Base-by-base conservation (phyloP, 2,329 filamentous ascomycete species). In the Nothopassalora personata region DNA sequence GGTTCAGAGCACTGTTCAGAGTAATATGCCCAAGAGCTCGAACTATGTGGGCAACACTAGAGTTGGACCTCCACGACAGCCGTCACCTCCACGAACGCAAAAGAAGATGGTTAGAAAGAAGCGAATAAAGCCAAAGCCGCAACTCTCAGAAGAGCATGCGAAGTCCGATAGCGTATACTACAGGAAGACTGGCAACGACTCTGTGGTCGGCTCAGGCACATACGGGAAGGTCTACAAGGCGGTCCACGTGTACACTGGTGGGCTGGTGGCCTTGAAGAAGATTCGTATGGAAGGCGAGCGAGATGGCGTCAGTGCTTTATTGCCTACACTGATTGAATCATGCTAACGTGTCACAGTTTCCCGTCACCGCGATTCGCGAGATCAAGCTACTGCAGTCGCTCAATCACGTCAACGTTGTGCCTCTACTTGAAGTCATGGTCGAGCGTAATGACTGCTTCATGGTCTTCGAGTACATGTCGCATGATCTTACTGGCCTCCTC, bases 401-500 rank as follows among this genome's bases (percentile, higher is more conserved):
- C 23, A 86, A 87, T 63, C 90, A 96, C 68, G 77, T 81, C 60
- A 96, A 95, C 68, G 86, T 96, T 53, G 90, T 96, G 58, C 86
- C 86, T 45, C 78, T 96, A 18, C 85, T 89, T 65, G 91, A 96
- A 76, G 90, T 95, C 65, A 99, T 99, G 94, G 94, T 99, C 1
- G 94, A 99, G 76, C 90, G 88, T 71, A 97, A 97, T 67, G 92
- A 97, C 75, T 99, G 94, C 74, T 99, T 96, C 76, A 99, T 99
- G 94, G 94, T 99, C 3, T 99, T 99, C 65, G 94, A 99, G 73
- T 99, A 99, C 71, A 82, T 97, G 33, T 93, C 94, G 1, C 94
- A 99, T 73, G 94, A 99, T 73, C 79, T 99, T 61, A 99, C 94
- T 2, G 94, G 94, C 13, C 80, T 99, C 33, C 84, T 99, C 61